Conservation (phyloP, 371 early-diverging fungal species). For the Cokeromyces recurvatus region DNA sequence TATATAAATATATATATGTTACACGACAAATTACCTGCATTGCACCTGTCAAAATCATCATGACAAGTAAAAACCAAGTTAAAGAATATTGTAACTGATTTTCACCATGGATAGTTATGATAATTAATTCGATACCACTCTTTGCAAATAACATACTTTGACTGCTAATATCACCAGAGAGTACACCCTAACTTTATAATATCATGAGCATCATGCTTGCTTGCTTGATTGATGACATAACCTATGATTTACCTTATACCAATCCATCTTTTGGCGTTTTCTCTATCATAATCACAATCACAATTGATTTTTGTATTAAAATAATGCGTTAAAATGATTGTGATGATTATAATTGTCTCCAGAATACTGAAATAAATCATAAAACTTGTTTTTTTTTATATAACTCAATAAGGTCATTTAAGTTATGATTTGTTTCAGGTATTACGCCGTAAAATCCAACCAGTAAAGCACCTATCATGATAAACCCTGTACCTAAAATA, state of each 20-base stretch:
- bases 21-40: too few species aligned
- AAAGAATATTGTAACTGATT: constrained; percentile 68
- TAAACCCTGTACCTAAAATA: constrained; percentile 57
- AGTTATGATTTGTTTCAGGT: constrained; percentile 61
- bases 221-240: too few species aligned
- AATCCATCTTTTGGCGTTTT: background rate
- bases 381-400: constrained; percentile 66
- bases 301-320: constrained; percentile 20
- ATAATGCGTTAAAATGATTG: constrained; percentile 45
- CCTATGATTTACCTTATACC: constrained; percentile 29
- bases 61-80: constrained; percentile 62
- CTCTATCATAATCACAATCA: background rate
- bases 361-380: constrained; percentile 63
- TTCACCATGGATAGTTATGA: constrained; percentile 54
- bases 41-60: constrained; percentile 57
- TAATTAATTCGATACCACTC: constrained; percentile 68
- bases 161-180: constrained; percentile 68
- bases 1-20: too few species aligned
- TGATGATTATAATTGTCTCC: constrained; percentile 42
- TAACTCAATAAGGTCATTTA: constrained; percentile 61
- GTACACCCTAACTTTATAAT: constrained; percentile 55
- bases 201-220: too few species aligned
- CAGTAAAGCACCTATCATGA: constrained; percentile 63
- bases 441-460: constrained; percentile 74
- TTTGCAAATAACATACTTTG: constrained; percentile 77